phyloP scores from a whole-genome alignment of 108 stramenopile species.

The Cyclotella sp. region DNA sequence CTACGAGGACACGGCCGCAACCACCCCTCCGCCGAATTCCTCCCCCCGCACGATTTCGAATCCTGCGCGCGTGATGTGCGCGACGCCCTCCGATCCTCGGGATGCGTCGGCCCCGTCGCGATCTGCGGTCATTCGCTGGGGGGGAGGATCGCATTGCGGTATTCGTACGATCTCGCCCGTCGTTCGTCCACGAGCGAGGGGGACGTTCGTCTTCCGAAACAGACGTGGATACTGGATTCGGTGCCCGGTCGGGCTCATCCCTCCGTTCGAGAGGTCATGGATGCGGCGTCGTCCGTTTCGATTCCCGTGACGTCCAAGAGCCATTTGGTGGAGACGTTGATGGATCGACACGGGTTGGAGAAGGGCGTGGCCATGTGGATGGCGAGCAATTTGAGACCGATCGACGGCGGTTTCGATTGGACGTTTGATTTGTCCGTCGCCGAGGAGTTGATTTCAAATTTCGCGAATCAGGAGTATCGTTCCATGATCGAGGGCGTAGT shows the following conservation, averaged over 20 bases:
- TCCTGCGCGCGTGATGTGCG: slow-evolving; percentile 63
- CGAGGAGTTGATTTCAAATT: slow-evolving; percentile 66
- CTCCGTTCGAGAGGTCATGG: slow-evolving; percentile 70
- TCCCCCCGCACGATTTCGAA: slow-evolving; percentile 45
- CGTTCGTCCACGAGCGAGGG: slow-evolving; percentile 25
- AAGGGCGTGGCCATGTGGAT: slow-evolving; percentile 56
- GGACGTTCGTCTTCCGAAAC: slow-evolving; percentile 40
- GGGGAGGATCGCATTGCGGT: slow-evolving; percentile 79
- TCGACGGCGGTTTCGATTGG: slow-evolving; percentile 51
- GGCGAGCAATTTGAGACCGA: slow-evolving; percentile 49
- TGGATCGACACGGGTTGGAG: slow-evolving; percentile 24
- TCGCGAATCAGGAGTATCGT: slow-evolving; percentile 70
- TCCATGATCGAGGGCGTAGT: slow-evolving; percentile 50
- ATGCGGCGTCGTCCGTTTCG: slow-evolving; percentile 51
- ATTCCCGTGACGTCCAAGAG: slow-evolving; percentile 37
- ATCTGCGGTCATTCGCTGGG: slow-evolving; percentile 89
- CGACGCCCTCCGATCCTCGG: slow-evolving; percentile 48
- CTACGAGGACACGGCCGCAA: slow-evolving; percentile 74
- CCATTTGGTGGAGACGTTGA: slow-evolving; percentile 23
- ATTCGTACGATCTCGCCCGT: slow-evolving; percentile 35
- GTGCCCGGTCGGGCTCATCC: slow-evolving; percentile 71
- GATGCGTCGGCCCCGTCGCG: slow-evolving; percentile 30
- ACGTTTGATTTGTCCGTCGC: slow-evolving; percentile 78
- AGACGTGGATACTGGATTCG: slow-evolving; percentile 79
- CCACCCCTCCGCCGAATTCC: slow-evolving; percentile 9